phyloP scores from a whole-genome alignment of 2,329 filamentous ascomycete species.

The Gnomoniopsis sp. region DNA sequence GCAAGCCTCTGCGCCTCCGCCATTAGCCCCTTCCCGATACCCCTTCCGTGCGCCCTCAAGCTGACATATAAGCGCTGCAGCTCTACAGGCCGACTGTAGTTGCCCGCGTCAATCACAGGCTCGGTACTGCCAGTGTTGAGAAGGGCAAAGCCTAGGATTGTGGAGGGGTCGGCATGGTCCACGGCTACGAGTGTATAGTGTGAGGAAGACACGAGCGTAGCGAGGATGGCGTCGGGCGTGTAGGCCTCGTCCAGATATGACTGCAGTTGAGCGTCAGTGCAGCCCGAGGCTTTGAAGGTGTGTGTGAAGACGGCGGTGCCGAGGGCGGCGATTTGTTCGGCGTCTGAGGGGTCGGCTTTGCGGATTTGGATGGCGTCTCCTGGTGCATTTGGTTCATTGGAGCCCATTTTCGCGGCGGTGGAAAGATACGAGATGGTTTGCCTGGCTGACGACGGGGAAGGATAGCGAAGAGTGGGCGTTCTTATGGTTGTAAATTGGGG shows the following conservation, averaged over 20 bases:
- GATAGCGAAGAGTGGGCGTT: too few species aligned
- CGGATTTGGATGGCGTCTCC: slow-evolving; percentile 20
- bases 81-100: slow-evolving; percentile 30
- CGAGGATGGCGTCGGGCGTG: slow-evolving; percentile 22
- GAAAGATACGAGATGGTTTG: background rate
- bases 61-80: slow-evolving; percentile 42
- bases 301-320: slow-evolving; percentile 33
- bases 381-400: background rate
- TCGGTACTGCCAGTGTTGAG: slow-evolving; percentile 34
- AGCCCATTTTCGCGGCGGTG: background rate
- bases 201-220: slow-evolving; percentile 24
- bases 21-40: slow-evolving; percentile 34
- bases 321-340: slow-evolving; percentile 29
- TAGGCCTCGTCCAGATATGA: slow-evolving; percentile 37
- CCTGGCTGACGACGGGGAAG: background rate
- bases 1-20: slow-evolving; percentile 30
- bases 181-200: slow-evolving; percentile 29
- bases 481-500: background rate
- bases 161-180: slow-evolving; percentile 6
- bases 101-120: slow-evolving; percentile 29
- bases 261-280: slow-evolving; percentile 33
- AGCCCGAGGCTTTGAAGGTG: slow-evolving; percentile 38
- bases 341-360: slow-evolving; percentile 26
- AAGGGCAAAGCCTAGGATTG: slow-evolving; percentile 37
- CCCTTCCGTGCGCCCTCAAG: slow-evolving; percentile 31